Conservation (phyloP, 441 rosid genomes). For the Daphne laureola region DNA sequence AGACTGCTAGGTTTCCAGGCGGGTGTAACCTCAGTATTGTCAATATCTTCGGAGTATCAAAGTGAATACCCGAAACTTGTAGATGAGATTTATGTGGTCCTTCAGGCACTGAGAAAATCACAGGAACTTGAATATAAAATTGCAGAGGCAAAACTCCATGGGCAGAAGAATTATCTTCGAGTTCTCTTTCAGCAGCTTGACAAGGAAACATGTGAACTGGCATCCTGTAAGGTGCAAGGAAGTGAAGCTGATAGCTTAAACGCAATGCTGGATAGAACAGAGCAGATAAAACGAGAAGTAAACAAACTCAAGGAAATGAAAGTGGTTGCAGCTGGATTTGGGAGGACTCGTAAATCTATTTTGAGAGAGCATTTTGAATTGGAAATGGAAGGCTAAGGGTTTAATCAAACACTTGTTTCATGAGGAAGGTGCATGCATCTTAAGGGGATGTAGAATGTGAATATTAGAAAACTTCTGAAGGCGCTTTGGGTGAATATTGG, state of each 20-base stretch:
- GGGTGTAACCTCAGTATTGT: constrained; percentile 14
- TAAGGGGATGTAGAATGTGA: too few species aligned
- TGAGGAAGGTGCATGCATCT: too few species aligned
- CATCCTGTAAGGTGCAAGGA: constrained; percentile 16
- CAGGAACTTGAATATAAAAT: constrained; percentile 57
- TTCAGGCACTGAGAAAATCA: constrained; percentile 41
- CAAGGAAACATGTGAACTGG: constrained; percentile 48
- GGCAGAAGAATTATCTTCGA: constrained; percentile 49
- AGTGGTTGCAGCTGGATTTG: constrained; percentile 72
- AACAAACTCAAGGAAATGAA: constrained; percentile 61
- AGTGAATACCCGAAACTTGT: constrained; percentile 51
- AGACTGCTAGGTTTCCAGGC: constrained; percentile 20
- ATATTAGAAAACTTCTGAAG: too few species aligned
- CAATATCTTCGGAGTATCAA: constrained; percentile 32
- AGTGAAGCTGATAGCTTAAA: constrained; percentile 23
- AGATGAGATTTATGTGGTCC: constrained; percentile 47
- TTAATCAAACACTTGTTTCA: too few species aligned
- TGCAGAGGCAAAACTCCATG: constrained; percentile 55
- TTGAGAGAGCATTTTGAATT: constrained; percentile 48
- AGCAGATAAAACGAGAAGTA: constrained; percentile 52
- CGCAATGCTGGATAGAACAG: constrained; percentile 33
- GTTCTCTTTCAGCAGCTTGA: constrained; percentile 57
- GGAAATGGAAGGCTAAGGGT: constrained; percentile 27
- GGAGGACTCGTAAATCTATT: constrained; percentile 42
- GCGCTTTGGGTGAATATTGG: too few species aligned